Percentiles rank a stretch among this genome's conserved stretches.
Evolutionary conservation across 768 basidiomycete genomes (phyloP).

Genomic region (Filobasidium wieringae): DNA sequence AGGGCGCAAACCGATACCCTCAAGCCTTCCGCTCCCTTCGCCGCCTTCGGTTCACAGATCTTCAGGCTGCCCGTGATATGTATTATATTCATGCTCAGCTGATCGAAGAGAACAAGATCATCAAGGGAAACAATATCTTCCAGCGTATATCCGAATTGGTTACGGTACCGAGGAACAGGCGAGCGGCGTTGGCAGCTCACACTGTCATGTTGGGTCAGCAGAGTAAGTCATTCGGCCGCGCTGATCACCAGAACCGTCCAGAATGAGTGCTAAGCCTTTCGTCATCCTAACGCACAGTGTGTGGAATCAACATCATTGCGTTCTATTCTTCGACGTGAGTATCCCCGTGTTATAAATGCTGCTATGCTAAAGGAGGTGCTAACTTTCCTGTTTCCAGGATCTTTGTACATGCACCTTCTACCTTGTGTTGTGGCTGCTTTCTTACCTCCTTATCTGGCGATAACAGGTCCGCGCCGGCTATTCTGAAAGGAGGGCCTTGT

Average conservation of each 20-base stretch:
- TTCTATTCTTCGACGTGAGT: conserved; percentile 40
- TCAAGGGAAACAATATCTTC: conserved; percentile 32
- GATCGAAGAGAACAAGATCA: conserved; percentile 32
- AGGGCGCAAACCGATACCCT: conserved; percentile 30
- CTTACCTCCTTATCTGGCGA: no score
- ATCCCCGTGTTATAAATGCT: no score
- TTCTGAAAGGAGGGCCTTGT: no score
- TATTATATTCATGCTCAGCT: conserved; percentile 40
- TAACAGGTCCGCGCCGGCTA: no score
- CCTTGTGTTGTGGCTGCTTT: no score
- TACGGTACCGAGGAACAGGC: conserved; percentile 39
- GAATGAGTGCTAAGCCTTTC: conserved; percentile 28
- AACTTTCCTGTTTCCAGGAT: no score
- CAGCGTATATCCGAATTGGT: conserved; percentile 39
- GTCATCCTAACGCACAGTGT: conserved; percentile 30
- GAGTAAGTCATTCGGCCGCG: not conserved
- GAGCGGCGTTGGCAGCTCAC: conserved; percentile 38
- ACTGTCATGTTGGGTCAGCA: conserved; percentile 40
- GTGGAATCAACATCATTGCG: conserved; percentile 39
- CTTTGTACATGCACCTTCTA: no score
- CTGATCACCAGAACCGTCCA: conserved; percentile 17
- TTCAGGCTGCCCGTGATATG: conserved; percentile 42
- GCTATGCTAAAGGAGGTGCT: no score
- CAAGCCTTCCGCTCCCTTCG: conserved; percentile 40
- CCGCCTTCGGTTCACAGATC: conserved; percentile 34